phyloP scores from a whole-genome alignment of 1,284 basidiomycete genomes.

The Rhizopogon hawkerae region DNA sequence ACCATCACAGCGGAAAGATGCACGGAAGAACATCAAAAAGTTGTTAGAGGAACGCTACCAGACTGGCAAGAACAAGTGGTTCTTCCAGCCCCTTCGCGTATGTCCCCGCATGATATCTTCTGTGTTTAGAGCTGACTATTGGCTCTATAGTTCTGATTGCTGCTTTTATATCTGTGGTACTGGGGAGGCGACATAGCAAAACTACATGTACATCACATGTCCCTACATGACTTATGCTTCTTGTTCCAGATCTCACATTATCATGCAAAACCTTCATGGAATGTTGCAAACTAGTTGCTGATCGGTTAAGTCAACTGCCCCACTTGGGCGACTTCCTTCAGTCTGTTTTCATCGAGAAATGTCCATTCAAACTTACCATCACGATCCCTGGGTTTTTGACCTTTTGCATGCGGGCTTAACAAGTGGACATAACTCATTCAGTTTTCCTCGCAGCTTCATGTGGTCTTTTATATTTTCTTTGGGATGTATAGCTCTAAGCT shows the following conservation, averaged over 20 bases:
- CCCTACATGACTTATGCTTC: constrained; percentile 19
- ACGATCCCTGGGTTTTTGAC: constrained; percentile 1
- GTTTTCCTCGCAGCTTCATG: constrained; percentile 2
- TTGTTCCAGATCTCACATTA: constrained; percentile 4
- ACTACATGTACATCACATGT: constrained; percentile 26
- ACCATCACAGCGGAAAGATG: constrained; percentile 83
- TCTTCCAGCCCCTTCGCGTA: constrained; percentile 77
- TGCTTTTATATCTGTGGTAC: constrained; percentile 8
- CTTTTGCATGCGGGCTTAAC: too few species aligned
- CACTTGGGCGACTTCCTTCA: too few species aligned
- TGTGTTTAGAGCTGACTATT: constrained; percentile 5
- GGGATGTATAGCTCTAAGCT: too few species aligned
- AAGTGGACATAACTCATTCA: constrained; percentile 13
- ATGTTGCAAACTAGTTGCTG: too few species aligned
- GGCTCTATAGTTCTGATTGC: constrained; percentile 21
- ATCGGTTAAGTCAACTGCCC: too few species aligned
- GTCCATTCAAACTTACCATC: not conserved
- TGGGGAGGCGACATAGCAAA: constrained; percentile 18
- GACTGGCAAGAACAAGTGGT: constrained; percentile 92
- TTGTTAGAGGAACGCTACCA: constrained; percentile 88
- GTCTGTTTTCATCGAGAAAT: not conserved
- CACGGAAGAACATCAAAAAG: constrained; percentile 96
- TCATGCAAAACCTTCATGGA: too few species aligned
- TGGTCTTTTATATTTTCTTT: not conserved
- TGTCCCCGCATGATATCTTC: constrained; percentile 22